Conservation (phyloP, 345 rosid species). For the Toxicodendron radicans region DNA sequence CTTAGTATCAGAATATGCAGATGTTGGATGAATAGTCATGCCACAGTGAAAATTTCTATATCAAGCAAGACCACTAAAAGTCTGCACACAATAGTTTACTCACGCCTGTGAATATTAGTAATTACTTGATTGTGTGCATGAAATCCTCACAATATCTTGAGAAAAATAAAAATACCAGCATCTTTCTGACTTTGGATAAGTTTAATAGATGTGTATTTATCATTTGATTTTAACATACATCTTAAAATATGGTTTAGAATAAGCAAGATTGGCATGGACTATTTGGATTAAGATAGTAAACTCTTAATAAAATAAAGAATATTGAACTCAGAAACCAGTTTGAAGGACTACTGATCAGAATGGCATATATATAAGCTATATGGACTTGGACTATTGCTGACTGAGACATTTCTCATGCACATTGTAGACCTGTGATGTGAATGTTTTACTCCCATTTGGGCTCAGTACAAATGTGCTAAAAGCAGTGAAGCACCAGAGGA, state of each 20-base stretch:
- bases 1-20: no score
- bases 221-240: not conserved
- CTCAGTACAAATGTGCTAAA: not conserved
- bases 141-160: not conserved
- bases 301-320: no score
- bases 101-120: not conserved
- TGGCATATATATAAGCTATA: not conserved
- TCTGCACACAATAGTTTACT: not conserved
- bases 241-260: not conserved
- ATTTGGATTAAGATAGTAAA: not conserved
- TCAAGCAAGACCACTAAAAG: not conserved
- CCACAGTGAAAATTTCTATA: not conserved
- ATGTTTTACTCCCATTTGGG: not conserved
- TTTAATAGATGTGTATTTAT: not conserved
- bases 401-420: no score
- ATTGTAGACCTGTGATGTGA: not conserved
- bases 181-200: not conserved
- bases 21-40: no score
- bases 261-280: not conserved
- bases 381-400: not conserved
- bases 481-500: not conserved
- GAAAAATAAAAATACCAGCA: not conserved
- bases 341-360: not conserved
- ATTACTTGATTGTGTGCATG: slow-evolving; percentile 4
- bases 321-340: not conserved